phyloP scores from a whole-genome alignment of 331 rosid genomes.

The Malus hybrid region DNA sequence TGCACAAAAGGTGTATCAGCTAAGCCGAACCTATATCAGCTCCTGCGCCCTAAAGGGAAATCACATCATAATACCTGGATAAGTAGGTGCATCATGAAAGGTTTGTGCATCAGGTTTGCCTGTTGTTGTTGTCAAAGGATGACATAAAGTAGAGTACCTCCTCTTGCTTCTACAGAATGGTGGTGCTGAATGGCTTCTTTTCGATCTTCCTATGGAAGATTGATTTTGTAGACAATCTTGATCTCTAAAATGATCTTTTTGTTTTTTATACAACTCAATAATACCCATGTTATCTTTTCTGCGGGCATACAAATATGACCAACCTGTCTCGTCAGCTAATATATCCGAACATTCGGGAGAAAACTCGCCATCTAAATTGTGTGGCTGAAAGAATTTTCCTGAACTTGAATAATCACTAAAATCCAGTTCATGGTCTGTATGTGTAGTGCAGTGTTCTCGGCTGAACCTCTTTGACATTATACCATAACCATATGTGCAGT shows the following conservation, averaged over 20 bases:
- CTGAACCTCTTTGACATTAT: conserved; percentile 21
- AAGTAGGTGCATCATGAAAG: conserved; percentile 18
- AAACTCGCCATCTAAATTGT: conserved; percentile 11
- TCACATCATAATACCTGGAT: conserved; percentile 40
- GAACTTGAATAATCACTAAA: conserved; percentile 26
- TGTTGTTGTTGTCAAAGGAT: conserved; percentile 23
- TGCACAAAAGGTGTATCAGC: conserved; percentile 19
- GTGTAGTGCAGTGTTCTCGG: conserved; percentile 25
- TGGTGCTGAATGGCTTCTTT: conserved; percentile 80
- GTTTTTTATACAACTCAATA: conserved; percentile 17
- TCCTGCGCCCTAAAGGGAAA: neutral
- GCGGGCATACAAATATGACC: conserved; percentile 20
- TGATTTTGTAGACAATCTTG: conserved; percentile 21
- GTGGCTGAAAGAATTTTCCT: conserved; percentile 21
- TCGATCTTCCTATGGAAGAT: conserved; percentile 30
- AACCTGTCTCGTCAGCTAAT: conserved; percentile 25
- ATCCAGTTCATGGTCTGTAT: conserved; percentile 21
- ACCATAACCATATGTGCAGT: conserved; percentile 21
- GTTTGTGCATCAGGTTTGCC: conserved; percentile 22
- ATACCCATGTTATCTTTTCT: conserved; percentile 20
- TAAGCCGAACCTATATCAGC: neutral
- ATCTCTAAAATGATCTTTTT: conserved; percentile 19
- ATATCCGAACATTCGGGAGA: conserved; percentile 26
- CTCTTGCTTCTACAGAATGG: conserved; percentile 61
- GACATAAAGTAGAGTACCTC: conserved; percentile 44